Conservation (phyloP, 257 asterid genomes). For the Solanum peruvianum region DNA sequence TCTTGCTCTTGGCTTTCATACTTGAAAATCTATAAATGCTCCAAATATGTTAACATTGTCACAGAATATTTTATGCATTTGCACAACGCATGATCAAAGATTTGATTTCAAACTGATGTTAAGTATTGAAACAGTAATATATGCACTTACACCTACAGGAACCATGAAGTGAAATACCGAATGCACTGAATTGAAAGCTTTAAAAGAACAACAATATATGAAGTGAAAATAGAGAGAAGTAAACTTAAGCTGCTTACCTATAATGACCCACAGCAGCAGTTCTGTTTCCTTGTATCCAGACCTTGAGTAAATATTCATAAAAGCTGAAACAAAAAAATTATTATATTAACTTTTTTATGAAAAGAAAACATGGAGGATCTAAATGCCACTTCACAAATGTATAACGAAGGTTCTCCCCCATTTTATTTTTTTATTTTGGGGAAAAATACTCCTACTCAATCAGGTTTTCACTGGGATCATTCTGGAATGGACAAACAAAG, state of each 20-base stretch:
- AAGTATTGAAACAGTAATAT: background rate
- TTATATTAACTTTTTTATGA: background rate
- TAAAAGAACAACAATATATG: background rate
- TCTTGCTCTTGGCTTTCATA: background rate
- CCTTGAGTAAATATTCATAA: conserved; percentile 94
- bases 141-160: background rate
- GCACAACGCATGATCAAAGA: background rate
- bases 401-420: background rate
- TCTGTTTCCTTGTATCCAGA: conserved; percentile 97
- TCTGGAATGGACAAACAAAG: background rate
- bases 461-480: background rate
- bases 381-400: background rate
- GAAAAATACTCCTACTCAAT: background rate
- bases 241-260: conserved; percentile 37
- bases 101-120: background rate
- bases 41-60: background rate
- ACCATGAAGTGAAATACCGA: background rate
- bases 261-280: conserved; percentile 75
- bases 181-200: background rate
- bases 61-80: background rate
- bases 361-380: background rate
- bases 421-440: background rate
- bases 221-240: background rate
- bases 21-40: background rate
- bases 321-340: conserved; percentile 47